Conservation (phyloP, 352 stramenopile species). For the Ophiocytium majus region DNA sequence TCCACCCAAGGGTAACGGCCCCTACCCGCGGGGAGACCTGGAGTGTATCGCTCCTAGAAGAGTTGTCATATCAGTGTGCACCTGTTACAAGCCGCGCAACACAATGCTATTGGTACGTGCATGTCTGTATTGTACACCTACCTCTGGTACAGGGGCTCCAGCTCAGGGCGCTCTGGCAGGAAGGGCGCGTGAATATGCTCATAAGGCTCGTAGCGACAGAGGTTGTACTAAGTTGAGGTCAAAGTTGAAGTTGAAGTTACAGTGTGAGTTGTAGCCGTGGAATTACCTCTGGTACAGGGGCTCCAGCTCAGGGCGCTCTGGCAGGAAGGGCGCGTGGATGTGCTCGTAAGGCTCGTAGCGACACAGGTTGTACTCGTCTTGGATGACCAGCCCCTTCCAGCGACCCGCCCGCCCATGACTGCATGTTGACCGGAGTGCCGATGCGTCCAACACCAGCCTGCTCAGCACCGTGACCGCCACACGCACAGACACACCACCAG, state of each 20-base stretch:
- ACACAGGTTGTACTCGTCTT: slow-evolving; percentile 45
- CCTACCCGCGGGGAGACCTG: too few species aligned
- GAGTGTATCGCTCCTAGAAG: too few species aligned
- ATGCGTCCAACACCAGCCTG: slow-evolving; percentile 26
- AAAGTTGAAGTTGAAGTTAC: too few species aligned
- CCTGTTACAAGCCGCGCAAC: slow-evolving; percentile 55
- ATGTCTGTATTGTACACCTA: slow-evolving; percentile 3
- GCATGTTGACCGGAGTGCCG: slow-evolving; percentile 32
- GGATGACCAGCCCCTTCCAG: slow-evolving; percentile 34
- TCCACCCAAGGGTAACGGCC: too few species aligned
- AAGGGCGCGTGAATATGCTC: slow-evolving; percentile 48
- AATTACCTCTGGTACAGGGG: slow-evolving; percentile 36
- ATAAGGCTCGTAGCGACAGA: slow-evolving; percentile 36
- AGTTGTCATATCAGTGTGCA: slow-evolving; percentile 54
- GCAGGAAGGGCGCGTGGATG: slow-evolving; percentile 42
- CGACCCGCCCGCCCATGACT: slow-evolving; percentile 39
- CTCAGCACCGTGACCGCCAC: too few species aligned
- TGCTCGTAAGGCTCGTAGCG: slow-evolving; percentile 43
- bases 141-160: slow-evolving; percentile 41
- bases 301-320: slow-evolving; percentile 39
- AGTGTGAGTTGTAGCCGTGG: too few species aligned
- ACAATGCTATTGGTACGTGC: slow-evolving; percentile 25
- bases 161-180: slow-evolving; percentile 30
- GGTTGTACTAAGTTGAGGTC: too few species aligned
- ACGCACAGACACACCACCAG: too few species aligned